Evolutionary conservation across 352 stramenopile species (phyloP).

Genomic region (Phytophthora capsici): DNA sequence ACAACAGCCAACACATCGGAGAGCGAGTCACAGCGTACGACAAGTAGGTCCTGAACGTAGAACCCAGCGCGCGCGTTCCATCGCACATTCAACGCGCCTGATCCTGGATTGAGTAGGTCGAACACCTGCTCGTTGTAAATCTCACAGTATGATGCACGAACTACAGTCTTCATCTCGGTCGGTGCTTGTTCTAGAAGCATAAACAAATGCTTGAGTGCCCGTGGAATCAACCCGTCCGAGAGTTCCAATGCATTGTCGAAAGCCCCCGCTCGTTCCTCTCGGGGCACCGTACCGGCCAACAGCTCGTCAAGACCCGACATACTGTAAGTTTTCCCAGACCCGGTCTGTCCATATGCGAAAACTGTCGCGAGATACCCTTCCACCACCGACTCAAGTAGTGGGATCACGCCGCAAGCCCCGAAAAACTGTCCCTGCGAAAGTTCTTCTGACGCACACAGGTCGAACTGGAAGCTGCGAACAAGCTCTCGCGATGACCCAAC

Average conservation of each 20-base stretch:
- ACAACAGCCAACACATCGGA: constrained; percentile 81
- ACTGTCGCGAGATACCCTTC: constrained; percentile 77
- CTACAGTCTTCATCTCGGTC: constrained; percentile 60
- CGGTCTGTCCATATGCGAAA: constrained; percentile 74
- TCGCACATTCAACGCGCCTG: constrained; percentile 65
- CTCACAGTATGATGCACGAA: constrained; percentile 80
- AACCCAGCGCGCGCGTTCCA: constrained; percentile 80
- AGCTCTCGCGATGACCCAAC: constrained; percentile 50
- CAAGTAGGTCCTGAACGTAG: constrained; percentile 80
- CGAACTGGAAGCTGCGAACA: constrained; percentile 80
- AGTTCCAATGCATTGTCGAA: constrained; percentile 28
- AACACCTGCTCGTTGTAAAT: constrained; percentile 90
- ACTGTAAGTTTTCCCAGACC: constrained; percentile 78
- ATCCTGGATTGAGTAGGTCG: constrained; percentile 74
- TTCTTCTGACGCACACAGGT: constrained; percentile 70
- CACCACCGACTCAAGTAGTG: constrained; percentile 69
- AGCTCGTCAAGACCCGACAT: constrained; percentile 83
- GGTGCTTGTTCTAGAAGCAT: constrained; percentile 49
- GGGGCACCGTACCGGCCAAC: constrained; percentile 26
- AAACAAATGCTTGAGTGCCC: constrained; percentile 78
- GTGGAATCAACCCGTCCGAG: constrained; percentile 77
- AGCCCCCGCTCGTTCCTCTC: constrained; percentile 22
- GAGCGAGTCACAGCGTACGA: constrained; percentile 76
- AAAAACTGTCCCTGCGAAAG: constrained; percentile 75
- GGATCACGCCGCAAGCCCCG: constrained; percentile 55